Evolutionary conservation across 192 early-diverging fungal species (phyloP), one percentile per base, ranked within the genome.

Genomic region (Powellomyces hirtus): DNA sequence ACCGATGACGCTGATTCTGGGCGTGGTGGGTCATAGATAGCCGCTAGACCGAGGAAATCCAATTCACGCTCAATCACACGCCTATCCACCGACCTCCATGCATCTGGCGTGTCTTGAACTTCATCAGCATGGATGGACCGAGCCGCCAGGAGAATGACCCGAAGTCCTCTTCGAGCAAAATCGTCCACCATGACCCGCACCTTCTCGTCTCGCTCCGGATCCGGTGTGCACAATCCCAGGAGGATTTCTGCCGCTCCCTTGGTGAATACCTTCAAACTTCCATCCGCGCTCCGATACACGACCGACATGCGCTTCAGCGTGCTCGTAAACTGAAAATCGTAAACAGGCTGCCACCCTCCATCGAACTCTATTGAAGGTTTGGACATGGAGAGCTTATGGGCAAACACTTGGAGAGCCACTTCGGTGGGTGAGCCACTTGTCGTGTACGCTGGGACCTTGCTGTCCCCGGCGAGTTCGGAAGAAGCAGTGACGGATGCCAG

Each of bases 261-360:
- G n/a, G n/a, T n/a, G n/a, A n/a, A n/a, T n/a, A n/a, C n/a, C n/a
- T n/a, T n/a, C n/a, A n/a, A n/a, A n/a, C n/a, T n/a, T n/a, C n/a
- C n/a, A n/a, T n/a, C n/a, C n/a, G n/a, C n/a, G n/a, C n/a, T n/a
- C n/a, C n/a, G n/a, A n/a, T n/a, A n/a, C n/a, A n/a, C n/a, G n/a
- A 76, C 75, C 4, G 73, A 66, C 75, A 76, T 76, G 31, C 75
- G 52, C 56, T 76, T 76, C 20, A 76, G 34, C 10, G 40, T 44
- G 30, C 62, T 44, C 29, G 76, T 70, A 20, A 76, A 76, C 11
- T 66, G 75, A 27, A 62, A 58, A 45, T 76, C 75, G 26, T 29
- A n/a, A 26, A 77, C 30, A 34, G 40, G 36, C n/a, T 72, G 64
- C 58, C 70, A 69, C 4, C 29, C 67, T 7, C 18, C 10, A 35